Base-by-base conservation (phyloP, 306 rosid genomes). In the Crataegus laevigata region DNA sequence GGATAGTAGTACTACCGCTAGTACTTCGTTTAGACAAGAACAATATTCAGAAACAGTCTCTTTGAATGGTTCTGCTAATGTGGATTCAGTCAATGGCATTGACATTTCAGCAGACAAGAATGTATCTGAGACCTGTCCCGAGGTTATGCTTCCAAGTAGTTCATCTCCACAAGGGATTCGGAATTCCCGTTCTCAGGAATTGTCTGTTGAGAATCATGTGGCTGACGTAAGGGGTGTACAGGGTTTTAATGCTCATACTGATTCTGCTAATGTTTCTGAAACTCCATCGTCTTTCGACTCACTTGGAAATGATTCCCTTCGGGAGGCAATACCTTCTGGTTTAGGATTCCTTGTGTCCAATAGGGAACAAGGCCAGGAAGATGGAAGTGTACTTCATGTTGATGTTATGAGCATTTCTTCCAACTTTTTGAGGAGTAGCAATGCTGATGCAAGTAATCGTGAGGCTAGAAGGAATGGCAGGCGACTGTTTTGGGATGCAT, bases 401-500 rank as follows among this genome's bases (percentile, higher is more conserved):
- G 96, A 88, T 66, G 94, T 91, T 66, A 92, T 91, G 36, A 76
- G 91, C 72, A 88, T 91, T 85, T 91, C 97, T 60, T 91, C 98
- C 65, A 91, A 87, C 76, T 69, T 84, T 76, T 75, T 89, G 79
- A 78, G 94, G 42, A 85, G 83, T 57, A 73, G 85, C 91, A 87
- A 73, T 77, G 72, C 69, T 36, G 91, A 87, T 71, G 76, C 78
- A 59, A 79, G 80, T 81, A 86, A 85, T 74, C 86, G 71, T 47
- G 94, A 87, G 74, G 81, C 91, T 73, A 87, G 98, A 87, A 90
- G 98, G 75, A 87, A 68, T 71, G 85, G 94, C 75, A 87, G 98
- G 83, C 86, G 98, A 75, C 82, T 91, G 25, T 90, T 91, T 77
- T 90, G 94, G 94, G 97, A 91, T 82, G 96, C 96, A 38, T 90